These are phyloP conservation scores for Diaporthe citri DNA, from an alignment of 2,329 filamentous ascomycete species.

Conservation along the genomic window DNA sequence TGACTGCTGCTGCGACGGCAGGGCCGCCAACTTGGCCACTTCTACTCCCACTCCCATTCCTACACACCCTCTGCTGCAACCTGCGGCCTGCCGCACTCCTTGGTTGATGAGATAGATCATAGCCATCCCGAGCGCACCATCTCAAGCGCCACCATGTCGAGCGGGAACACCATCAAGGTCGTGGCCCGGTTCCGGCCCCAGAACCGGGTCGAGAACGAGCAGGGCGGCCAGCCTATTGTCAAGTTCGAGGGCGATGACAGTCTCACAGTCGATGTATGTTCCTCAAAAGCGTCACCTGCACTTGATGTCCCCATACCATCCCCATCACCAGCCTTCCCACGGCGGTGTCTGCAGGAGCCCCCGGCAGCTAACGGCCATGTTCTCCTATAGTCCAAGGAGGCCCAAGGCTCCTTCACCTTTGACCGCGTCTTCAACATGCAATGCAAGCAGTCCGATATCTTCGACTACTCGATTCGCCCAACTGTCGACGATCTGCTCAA, in stretches of 20 bases:
- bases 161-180: constrained; percentile 81
- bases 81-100: constrained; percentile 36
- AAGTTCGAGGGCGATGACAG: constrained; percentile 90
- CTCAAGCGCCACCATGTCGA: constrained; percentile 62
- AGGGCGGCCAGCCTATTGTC: constrained; percentile 92
- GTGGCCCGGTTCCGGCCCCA: constrained; percentile 98
- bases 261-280: constrained; percentile 83
- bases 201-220: constrained; percentile 92
- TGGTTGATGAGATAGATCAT: constrained; percentile 46
- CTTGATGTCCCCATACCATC: neutral
- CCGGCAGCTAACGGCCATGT: constrained; percentile 6
- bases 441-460: constrained; percentile 91
- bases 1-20: constrained; percentile 32
- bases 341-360: neutral
- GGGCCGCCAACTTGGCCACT: constrained; percentile 38
- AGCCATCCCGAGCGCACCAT: constrained; percentile 44
- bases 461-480: constrained; percentile 95
- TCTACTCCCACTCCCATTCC: constrained; percentile 18
- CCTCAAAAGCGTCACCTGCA: neutral
- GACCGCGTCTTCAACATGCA: constrained; percentile 97
- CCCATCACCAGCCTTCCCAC: neutral
- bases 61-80: constrained; percentile 17
- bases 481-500: constrained; percentile 99
- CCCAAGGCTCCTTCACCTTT: constrained; percentile 90
- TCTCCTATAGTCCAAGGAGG: constrained; percentile 78